Percentiles rank a stretch among this genome's conserved stretches.
These are phyloP conservation scores for Leccinum disarticulatum DNA, from an alignment of 768 basidiomycete species.

Conservation along the genomic window DNA sequence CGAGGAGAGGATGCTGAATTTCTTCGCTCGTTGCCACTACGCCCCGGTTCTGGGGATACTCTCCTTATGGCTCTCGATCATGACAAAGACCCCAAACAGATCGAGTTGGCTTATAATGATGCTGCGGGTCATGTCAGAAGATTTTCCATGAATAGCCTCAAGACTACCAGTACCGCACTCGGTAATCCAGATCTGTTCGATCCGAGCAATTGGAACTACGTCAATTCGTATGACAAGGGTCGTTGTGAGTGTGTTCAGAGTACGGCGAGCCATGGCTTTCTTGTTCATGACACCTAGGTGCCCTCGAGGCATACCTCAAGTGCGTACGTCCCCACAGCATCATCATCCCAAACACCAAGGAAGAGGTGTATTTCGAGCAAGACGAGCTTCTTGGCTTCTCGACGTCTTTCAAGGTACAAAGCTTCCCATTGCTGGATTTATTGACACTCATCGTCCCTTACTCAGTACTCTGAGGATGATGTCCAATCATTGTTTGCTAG, in stretches of 20 bases:
- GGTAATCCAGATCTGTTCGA: constrained; percentile 66
- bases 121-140: constrained; percentile 62
- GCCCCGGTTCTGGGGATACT: constrained; percentile 74
- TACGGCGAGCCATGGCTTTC: neutral
- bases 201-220: constrained; percentile 73
- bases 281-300: constrained; percentile 43
- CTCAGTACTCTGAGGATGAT: constrained; percentile 78
- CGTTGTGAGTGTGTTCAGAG: constrained; percentile 37
- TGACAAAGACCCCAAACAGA: constrained; percentile 59
- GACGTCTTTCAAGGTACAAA: constrained; percentile 76
- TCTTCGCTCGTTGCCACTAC: constrained; percentile 75
- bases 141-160: constrained; percentile 88
- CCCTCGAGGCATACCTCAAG: constrained; percentile 82
- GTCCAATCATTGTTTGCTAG: constrained; percentile 66
- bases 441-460: constrained; percentile 3
- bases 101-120: constrained; percentile 91
- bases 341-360: constrained; percentile 43
- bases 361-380: constrained; percentile 53
- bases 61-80: constrained; percentile 89
- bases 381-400: constrained; percentile 85
- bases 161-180: constrained; percentile 64
- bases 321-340: constrained; percentile 63
- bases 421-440: neutral
- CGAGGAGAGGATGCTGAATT: constrained; percentile 70
- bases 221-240: constrained; percentile 55